These are phyloP conservation scores for Venturia oleaginea DNA, from an alignment of 2,329 filamentous ascomycete genomes.

Conservation along the genomic window DNA sequence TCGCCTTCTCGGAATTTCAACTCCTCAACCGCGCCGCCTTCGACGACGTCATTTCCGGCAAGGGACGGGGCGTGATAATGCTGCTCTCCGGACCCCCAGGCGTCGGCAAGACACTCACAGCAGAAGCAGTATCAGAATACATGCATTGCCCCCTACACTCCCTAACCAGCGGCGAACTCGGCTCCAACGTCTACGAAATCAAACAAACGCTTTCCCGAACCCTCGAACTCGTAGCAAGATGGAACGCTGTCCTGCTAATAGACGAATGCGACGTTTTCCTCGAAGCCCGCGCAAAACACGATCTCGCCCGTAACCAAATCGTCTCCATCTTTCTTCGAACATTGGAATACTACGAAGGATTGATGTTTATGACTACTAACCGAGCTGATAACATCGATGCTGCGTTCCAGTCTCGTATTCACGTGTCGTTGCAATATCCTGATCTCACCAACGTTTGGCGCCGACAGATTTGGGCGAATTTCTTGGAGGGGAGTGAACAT, in stretches of 20 bases:
- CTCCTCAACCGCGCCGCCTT: background rate
- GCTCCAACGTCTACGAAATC: constrained; percentile 16
- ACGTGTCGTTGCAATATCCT: constrained; percentile 39
- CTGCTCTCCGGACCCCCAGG: constrained; percentile 18
- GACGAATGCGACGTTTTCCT: constrained; percentile 55
- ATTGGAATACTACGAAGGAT: constrained; percentile 25
- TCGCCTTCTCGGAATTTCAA: constrained; percentile 38
- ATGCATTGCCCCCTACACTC: constrained; percentile 19
- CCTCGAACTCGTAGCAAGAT: constrained; percentile 40
- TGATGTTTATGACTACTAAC: constrained; percentile 37
- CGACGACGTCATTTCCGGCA: constrained; percentile 16
- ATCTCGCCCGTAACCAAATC: constrained; percentile 19
- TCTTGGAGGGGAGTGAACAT: constrained; percentile 22
- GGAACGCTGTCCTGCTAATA: constrained; percentile 44
- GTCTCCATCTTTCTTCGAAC: constrained; percentile 16
- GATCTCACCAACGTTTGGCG: constrained; percentile 32
- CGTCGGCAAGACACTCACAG: constrained; percentile 20
- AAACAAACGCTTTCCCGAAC: constrained; percentile 15
- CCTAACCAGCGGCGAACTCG: constrained; percentile 38
- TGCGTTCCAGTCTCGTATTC: constrained; percentile 36
- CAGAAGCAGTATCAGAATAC: constrained; percentile 21
- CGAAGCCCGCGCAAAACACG: constrained; percentile 34
- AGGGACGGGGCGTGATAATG: constrained; percentile 16
- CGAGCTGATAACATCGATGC: constrained; percentile 29
- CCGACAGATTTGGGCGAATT: constrained; percentile 38